phyloP scores from a whole-genome alignment of 208 protist species.

The Acanthamoeba lenticulata region DNA sequence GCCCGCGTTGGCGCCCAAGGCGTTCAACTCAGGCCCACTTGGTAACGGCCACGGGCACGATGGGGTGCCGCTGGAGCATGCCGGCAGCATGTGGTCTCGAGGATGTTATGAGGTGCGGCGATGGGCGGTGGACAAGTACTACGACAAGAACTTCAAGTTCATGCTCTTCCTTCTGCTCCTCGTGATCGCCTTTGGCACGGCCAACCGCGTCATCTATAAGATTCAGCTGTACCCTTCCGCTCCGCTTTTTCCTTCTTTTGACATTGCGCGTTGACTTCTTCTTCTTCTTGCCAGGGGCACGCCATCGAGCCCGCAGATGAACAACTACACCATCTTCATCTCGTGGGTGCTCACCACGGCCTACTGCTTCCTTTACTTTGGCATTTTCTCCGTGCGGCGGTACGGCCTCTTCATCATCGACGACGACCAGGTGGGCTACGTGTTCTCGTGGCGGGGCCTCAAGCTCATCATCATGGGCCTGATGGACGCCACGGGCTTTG shows the following conservation, averaged over 20 bases:
- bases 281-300: conserved; percentile 9
- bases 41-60: background rate
- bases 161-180: conserved; percentile 47
- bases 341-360: conserved; percentile 53
- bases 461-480: conserved; percentile 63
- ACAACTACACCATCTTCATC: conserved; percentile 56
- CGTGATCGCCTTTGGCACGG: conserved; percentile 53
- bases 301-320: conserved; percentile 13
- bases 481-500: conserved; percentile 29
- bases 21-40: background rate
- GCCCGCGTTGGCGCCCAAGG: background rate
- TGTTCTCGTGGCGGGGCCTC: conserved; percentile 9
- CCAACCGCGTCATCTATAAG: conserved; percentile 66
- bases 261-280: background rate
- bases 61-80: background rate
- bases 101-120: background rate
- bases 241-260: background rate
- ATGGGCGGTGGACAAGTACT: conserved; percentile 33
- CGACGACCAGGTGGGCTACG: conserved; percentile 19
- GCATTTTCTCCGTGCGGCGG: conserved; percentile 44
- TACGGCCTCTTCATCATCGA: conserved; percentile 65
- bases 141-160: conserved; percentile 63
- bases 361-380: conserved; percentile 66
- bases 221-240: conserved; percentile 42
- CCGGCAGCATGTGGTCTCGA: background rate